A percentile compares a stretch with the other conserved stretches of the same genome.
These are phyloP conservation scores for Penicillium taxi DNA, from an alignment of 495 filamentous ascomycete genomes.

Conservation along the genomic window DNA sequence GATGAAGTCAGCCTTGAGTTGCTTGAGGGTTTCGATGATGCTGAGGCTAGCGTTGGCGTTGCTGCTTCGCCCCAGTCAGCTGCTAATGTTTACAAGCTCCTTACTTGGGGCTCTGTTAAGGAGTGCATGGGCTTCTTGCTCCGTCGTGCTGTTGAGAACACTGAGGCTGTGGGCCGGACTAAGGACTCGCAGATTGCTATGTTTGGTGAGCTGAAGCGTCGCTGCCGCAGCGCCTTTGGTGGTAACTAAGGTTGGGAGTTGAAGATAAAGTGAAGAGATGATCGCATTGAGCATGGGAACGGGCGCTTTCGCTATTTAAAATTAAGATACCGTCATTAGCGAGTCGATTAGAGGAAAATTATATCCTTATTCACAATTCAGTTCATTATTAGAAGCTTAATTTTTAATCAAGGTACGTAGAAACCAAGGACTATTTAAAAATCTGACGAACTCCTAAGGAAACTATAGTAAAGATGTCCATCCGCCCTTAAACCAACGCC, in stretches of 20 bases:
- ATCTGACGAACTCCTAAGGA: no score
- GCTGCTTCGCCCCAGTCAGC: conserved; percentile 27
- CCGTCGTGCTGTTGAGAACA: conserved; percentile 82
- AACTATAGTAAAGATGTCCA: no score
- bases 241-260: conserved; percentile 17
- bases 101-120: conserved; percentile 83
- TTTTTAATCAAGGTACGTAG: no score
- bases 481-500: no score
- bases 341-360: no score
- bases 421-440: no score
- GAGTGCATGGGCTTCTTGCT: conserved; percentile 94
- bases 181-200: conserved; percentile 68
- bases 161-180: conserved; percentile 74
- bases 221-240: conserved; percentile 42
- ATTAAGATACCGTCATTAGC: no score
- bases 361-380: no score
- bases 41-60: conserved; percentile 16
- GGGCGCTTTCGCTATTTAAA: no score
- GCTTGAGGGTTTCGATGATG: conserved; percentile 45
- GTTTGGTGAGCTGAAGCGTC: conserved; percentile 58
- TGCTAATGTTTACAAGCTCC: conserved; percentile 73
- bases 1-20: conserved; percentile 87
- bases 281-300: no score
- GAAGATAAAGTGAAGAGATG: no score
- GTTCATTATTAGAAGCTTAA: no score